Base-by-base conservation (phyloP, 163 green algal species). In the Picocystis sp. region DNA sequence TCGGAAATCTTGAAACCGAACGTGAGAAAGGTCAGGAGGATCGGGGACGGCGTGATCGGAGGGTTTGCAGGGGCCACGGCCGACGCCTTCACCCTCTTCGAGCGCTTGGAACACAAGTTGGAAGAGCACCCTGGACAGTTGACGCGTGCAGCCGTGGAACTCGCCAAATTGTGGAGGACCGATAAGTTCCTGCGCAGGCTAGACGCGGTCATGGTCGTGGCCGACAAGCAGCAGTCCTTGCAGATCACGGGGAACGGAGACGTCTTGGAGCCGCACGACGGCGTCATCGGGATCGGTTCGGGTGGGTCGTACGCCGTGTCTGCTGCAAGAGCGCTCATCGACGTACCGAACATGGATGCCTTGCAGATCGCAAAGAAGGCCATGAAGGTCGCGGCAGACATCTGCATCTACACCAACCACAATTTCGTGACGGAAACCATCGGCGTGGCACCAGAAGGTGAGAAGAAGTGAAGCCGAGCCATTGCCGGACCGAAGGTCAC, bases 331-430 rank as follows among this genome's bases (percentile, higher is more conserved):
- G 86, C 86, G n/a, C 63, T 95, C 17, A 73, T 87, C 10, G 84
- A 94, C 56, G 45, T 88, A 11, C 29, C 29, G 8, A 76, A 64
- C 10, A 70, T 92, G 61, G 74, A 81, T 22, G 82, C 84, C 0
- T 49, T 76, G 21, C 56, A 63, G 3, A 83, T 94, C 33, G 78
- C 77, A 29, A 63, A 77, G 23, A 91, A 86, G 52, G 66, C 84
- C 0, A 95, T 96, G 87, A 75, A 58, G 13, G 94, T 96, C 51
- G 87, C 88, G 0, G 80, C 80, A 1, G 83, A 94, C 47, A 47
- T 74, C 29, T 94, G 83, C 67, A 84, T 97, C 14, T 96, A 96
- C 72, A 94, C 86, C 15, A 96, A 96, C 64, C 52, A 84, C 60
- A 87, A 90, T 52, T 89, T 92, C 58, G 75, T 57, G 23, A 69